Evolutionary conservation across 1,284 basidiomycete genomes (phyloP).

Genomic region (Cutaneotrichosporon cutaneum): DNA sequence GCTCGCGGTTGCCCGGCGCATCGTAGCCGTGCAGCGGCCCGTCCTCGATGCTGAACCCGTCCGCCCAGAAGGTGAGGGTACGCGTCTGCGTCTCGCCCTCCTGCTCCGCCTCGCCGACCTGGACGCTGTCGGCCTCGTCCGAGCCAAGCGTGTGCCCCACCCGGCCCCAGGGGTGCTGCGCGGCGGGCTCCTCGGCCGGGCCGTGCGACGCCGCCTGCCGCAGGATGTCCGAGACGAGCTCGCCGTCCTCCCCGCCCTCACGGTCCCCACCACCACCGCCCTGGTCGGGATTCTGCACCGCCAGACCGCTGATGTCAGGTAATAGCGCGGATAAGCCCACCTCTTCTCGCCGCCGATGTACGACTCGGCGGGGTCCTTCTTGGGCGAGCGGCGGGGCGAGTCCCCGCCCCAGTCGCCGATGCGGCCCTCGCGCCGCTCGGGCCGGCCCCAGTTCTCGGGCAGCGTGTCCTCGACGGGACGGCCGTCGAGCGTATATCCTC

Average conservation of each 20-base stretch:
- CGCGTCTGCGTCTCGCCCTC: constrained; percentile 69
- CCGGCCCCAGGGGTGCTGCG: constrained; percentile 60
- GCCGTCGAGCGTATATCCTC: constrained; percentile 36
- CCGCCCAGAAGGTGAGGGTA: constrained; percentile 85
- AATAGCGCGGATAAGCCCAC: neutral
- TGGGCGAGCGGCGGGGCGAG: neutral
- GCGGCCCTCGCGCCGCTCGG: constrained; percentile 23
- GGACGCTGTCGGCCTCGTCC: constrained; percentile 72
- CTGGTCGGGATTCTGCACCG: constrained; percentile 77
- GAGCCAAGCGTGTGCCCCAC: constrained; percentile 80
- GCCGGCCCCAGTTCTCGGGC: constrained; percentile 45
- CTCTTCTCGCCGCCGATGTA: constrained; percentile 56
- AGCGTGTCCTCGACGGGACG: constrained; percentile 28
- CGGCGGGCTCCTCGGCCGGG: constrained; percentile 53
- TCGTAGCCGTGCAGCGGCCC: constrained; percentile 83
- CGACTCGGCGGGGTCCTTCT: constrained; percentile 59
- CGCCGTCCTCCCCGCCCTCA: constrained; percentile 41
- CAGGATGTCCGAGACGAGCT: constrained; percentile 77
- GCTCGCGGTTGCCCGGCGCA: constrained; percentile 70
- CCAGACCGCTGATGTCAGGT: constrained; percentile 67
- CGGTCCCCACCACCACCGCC: constrained; percentile 23
- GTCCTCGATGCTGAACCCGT: constrained; percentile 92
- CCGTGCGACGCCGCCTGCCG: constrained; percentile 76
- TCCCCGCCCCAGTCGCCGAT: constrained; percentile 15
- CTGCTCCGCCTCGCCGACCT: constrained; percentile 55